phyloP scores from a whole-genome alignment of 2,329 filamentous ascomycete genomes.

The Apiospora pterosperma region DNA sequence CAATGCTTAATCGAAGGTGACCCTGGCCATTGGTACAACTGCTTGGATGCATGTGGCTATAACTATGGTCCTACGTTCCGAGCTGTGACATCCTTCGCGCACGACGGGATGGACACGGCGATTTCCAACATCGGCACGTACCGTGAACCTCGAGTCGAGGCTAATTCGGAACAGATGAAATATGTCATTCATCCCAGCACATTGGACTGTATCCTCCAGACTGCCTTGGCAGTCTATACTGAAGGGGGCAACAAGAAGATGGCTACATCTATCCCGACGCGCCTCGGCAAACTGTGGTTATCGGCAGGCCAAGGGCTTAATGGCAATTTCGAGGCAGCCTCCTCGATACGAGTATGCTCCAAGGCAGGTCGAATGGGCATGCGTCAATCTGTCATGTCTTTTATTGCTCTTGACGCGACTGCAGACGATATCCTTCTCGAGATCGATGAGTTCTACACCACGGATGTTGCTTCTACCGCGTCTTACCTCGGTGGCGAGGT shows the following conservation, averaged over 20 bases:
- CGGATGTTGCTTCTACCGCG: slow-evolving; percentile 5
- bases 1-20: no score
- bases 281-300: slow-evolving; percentile 7
- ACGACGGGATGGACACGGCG: not conserved
- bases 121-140: slow-evolving; percentile 3
- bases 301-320: no score
- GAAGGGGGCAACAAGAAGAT: slow-evolving; percentile 5
- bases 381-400: not conserved
- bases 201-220: slow-evolving; percentile 7
- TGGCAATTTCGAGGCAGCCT: no score
- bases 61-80: slow-evolving; percentile 2
- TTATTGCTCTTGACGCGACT: slow-evolving; percentile 7
- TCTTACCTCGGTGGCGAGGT: slow-evolving; percentile 4
- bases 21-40: no score
- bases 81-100: not conserved
- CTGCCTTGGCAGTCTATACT: not conserved
- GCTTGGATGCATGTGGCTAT: slow-evolving; percentile 4
- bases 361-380: not conserved
- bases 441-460: no score
- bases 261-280: slow-evolving; percentile 10
- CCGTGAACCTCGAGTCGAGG: no score
- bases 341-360: slow-evolving; percentile 11
- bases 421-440: no score
- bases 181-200: slow-evolving; percentile 8
- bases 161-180: slow-evolving; percentile 7